phyloP scores from a whole-genome alignment of 106 monocot genomes.

The Acanthochlamys bracteata region DNA sequence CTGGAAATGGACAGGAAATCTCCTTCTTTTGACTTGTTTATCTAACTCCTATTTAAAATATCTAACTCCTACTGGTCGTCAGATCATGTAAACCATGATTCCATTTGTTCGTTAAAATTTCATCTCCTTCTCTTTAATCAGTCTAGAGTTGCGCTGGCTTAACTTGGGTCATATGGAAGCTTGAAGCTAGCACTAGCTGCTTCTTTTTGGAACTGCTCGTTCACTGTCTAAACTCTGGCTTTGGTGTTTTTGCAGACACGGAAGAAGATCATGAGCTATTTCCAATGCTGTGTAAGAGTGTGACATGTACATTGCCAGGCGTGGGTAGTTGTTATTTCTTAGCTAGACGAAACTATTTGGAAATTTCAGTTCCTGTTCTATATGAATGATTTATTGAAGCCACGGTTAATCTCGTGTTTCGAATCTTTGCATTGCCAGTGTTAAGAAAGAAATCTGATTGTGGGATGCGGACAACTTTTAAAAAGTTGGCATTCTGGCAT shows the following conservation, averaged over 20 bases:
- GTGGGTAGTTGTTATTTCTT: too few relatives aligned
- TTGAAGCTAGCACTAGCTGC: too few relatives aligned
- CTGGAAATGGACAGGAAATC: not conserved
- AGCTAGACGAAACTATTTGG: too few relatives aligned
- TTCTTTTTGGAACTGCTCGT: not conserved
- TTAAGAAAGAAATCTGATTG: too few relatives aligned
- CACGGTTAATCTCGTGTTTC: too few relatives aligned
- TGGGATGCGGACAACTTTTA: too few relatives aligned
- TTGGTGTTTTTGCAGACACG: slow-evolving; percentile 22
- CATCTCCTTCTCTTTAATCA: not conserved
- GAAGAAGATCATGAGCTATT: slow-evolving; percentile 46
- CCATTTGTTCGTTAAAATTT: not conserved
- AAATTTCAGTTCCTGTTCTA: too few relatives aligned
- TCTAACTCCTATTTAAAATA: not conserved
- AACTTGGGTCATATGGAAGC: too few relatives aligned
- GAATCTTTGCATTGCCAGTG: too few relatives aligned
- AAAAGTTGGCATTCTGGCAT: too few relatives aligned
- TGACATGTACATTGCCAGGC: slow-evolving; percentile 10
- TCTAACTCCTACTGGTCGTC: not conserved
- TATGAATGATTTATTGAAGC: too few relatives aligned
- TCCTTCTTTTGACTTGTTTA: not conserved
- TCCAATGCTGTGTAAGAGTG: slow-evolving; percentile 39
- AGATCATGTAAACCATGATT: not conserved
- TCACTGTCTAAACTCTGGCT: too few relatives aligned
- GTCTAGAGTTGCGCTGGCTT: not conserved